A percentile compares a stretch with the other conserved stretches of the same genome.
phyloP scores from a whole-genome alignment of 805 yeast species.

The Metschnikowia similis region DNA sequence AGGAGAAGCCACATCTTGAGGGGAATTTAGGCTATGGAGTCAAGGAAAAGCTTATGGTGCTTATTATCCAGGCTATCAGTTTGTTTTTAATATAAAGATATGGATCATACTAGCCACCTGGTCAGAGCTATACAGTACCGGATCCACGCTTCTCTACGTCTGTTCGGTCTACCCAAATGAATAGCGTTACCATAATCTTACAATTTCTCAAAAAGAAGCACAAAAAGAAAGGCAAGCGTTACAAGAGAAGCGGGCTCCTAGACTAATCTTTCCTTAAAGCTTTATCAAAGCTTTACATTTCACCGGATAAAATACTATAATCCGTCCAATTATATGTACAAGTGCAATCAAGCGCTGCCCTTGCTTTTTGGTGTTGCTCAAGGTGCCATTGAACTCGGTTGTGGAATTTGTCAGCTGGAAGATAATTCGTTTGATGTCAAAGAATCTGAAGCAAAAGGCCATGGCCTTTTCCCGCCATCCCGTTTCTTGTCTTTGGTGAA shows the following conservation, averaged over 20 bases:
- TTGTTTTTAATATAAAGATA: too few species aligned
- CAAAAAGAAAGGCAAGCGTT: constrained; percentile 28
- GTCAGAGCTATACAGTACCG: too few species aligned
- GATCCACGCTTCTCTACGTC: too few species aligned
- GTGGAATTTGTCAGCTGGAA: constrained; percentile 21
- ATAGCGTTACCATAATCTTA: too few species aligned
- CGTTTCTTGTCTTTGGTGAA: constrained; percentile 16
- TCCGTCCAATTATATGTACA: neutral
- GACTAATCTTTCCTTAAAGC: constrained; percentile 21
- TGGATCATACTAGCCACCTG: too few species aligned
- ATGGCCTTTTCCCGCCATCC: constrained; percentile 7
- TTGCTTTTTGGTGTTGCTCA: constrained; percentile 5
- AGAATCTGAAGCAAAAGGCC: constrained; percentile 17
- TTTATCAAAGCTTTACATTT: neutral
- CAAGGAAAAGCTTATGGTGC: too few species aligned
- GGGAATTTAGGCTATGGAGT: too few species aligned
- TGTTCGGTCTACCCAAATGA: too few species aligned
- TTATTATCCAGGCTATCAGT: too few species aligned
- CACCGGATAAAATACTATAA: neutral
- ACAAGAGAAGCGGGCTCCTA: constrained; percentile 32
- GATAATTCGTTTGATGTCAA: constrained; percentile 24
- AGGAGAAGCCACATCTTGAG: too few species aligned
- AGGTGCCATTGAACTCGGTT: constrained; percentile 2
- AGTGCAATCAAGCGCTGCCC: constrained; percentile 8
- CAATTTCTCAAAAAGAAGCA: too few species aligned